Evolutionary conservation across 2,329 filamentous ascomycete genomes (phyloP), one percentile per base, ranked within the genome.

Genomic region (Pseudogymnoascus sp.): DNA sequence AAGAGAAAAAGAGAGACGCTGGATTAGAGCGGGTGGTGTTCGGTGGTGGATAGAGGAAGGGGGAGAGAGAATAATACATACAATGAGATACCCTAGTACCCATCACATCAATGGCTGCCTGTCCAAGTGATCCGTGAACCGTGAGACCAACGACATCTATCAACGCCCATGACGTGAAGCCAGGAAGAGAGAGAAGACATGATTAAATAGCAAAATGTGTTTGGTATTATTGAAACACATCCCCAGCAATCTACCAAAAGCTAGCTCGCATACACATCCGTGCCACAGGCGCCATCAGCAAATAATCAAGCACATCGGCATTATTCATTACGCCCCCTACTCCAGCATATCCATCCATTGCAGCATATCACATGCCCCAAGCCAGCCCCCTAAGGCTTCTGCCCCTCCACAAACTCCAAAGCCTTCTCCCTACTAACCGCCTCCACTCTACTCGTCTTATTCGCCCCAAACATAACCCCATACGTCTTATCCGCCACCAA

Each of bases 401-500:
- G 91, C 19, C 92, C 93, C 74, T 97, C 93, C 11, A 99, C 92
- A 73, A 99, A 99, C 71, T 90, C 88, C 68, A 99, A 79, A 28
- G 94, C 94, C 70, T 94, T 90, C 67, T 96, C 91, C 62, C 87
- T 85, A 66, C 85, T 87, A 59, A 97, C 92, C 60, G 93, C 93
- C 76, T 94, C 91, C 71, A 99, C 96, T 39, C 86, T 90, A 78
- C 91, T 96, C 67, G 92, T 95, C 82, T 97, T 97, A 75, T 92
- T 93, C 67, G 86, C 84, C 67, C 84, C 84, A 76, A 93, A 97
- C 60, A 90, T 91, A 60, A 99, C 94, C 65, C 94, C 94, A 75
- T 99, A 99, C 77, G 93, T 97, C 79, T 96, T 96, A 79, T 97
- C 92, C 2, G 94, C 94, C 19, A 97, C 91, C 65, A 89, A 85